A percentile compares a stretch with the other conserved stretches of the same genome.
phyloP scores from a whole-genome alignment of 2,329 filamentous ascomycete species.

The Diaporthe humulicola region DNA sequence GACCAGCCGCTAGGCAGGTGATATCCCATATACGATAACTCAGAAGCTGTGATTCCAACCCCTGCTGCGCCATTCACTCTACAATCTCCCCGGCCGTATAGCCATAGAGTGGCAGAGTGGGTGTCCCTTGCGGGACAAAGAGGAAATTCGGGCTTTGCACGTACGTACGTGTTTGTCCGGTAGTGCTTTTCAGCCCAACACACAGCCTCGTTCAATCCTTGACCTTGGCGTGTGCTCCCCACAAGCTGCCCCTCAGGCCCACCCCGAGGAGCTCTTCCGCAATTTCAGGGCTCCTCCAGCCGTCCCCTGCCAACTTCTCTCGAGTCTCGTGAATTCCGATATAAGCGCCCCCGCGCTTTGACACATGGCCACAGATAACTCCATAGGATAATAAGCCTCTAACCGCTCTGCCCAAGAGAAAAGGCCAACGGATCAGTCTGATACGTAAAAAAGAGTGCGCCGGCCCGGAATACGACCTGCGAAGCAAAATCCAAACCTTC shows the following conservation, averaged over 20 bases:
- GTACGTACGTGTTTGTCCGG: not conserved
- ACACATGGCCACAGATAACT: not conserved
- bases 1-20: slow-evolving; percentile 3
- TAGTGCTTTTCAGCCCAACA: slow-evolving; percentile 27
- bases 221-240: slow-evolving; percentile 16
- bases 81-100: not conserved
- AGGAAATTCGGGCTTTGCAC: not conserved
- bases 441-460: slow-evolving; percentile 19
- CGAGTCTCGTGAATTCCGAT: slow-evolving; percentile 20
- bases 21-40: not conserved
- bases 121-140: not conserved
- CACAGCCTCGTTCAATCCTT: slow-evolving; percentile 33
- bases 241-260: slow-evolving; percentile 26
- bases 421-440: slow-evolving; percentile 7
- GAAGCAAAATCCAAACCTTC: slow-evolving; percentile 12
- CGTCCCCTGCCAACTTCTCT: not conserved
- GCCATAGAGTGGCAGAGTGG: not conserved
- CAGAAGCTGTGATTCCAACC: not conserved
- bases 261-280: slow-evolving; percentile 27
- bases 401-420: not conserved
- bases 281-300: slow-evolving; percentile 29
- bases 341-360: slow-evolving; percentile 18
- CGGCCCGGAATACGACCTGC: slow-evolving; percentile 15
- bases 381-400: not conserved
- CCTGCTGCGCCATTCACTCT: not conserved